Evolutionary conservation across 139 green algal species (phyloP).

Genomic region (Pleodorina starrii): DNA sequence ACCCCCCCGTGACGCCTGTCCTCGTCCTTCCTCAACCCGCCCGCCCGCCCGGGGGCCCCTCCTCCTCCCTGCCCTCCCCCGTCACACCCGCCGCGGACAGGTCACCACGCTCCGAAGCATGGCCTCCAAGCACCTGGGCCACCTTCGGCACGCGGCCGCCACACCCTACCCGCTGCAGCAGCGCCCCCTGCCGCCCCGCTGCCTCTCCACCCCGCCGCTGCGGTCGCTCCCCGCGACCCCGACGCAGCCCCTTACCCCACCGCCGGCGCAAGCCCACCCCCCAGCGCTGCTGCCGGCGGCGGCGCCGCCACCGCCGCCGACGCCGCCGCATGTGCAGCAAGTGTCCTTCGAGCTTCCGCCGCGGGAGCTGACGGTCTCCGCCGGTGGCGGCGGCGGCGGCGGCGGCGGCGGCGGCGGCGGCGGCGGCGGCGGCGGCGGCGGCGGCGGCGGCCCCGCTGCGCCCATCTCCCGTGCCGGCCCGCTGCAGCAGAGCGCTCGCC

Average conservation of each 20-base stretch:
- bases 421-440: neutral
- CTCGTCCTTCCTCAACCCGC: too few species aligned
- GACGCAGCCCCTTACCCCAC: neutral
- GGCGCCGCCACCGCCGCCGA: neutral
- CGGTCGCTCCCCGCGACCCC: neutral
- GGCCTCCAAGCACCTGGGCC: neutral
- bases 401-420: neutral
- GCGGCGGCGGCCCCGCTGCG: neutral
- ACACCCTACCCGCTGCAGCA: neutral
- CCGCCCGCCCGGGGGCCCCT: too few species aligned
- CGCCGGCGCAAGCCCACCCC: neutral
- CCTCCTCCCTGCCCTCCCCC: too few species aligned
- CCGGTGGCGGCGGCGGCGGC: neutral
- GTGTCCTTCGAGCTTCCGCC: too few species aligned
- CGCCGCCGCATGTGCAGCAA: neutral
- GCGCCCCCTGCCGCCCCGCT: neutral
- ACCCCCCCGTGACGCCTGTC: too few species aligned
- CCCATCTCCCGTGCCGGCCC: neutral
- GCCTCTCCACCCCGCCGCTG: slow-evolving; percentile 18
- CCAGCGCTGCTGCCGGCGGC: neutral
- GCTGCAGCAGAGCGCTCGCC: too few species aligned
- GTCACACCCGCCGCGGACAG: neutral
- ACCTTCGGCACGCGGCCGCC: neutral
- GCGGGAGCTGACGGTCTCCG: too few species aligned
- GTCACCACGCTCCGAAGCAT: slow-evolving; percentile 9